Conservation (phyloP, 1,284 basidiomycete genomes). For the Boletus semigastroideus region DNA sequence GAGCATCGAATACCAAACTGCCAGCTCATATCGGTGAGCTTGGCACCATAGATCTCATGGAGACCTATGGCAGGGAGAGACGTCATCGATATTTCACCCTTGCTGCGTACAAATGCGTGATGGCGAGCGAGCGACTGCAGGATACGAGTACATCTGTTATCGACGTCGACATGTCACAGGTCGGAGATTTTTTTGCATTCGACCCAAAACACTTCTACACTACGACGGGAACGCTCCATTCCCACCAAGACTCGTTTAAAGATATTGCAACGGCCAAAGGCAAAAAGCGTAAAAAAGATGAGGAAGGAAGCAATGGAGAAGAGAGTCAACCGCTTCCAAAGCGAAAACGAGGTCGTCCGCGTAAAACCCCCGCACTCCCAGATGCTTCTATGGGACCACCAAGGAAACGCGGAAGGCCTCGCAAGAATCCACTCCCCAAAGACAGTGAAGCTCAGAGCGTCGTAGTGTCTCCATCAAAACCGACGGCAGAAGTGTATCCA, state of each 20-base stretch:
- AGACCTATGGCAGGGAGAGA: conserved; percentile 77
- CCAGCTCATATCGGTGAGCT: conserved; percentile 71
- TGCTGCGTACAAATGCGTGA: conserved; percentile 54
- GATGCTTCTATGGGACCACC: conserved; percentile 10
- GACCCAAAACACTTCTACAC: conserved; percentile 52
- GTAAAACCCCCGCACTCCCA: conserved; percentile 25
- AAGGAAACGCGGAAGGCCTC: conserved; percentile 38
- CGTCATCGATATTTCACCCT: conserved; percentile 77
- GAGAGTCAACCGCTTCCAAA: conserved; percentile 34
- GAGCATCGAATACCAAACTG: conserved; percentile 61
- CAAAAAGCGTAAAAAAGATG: conserved; percentile 33
- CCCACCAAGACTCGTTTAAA: conserved; percentile 52
- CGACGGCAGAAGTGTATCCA: background rate
- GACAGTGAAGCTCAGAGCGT: background rate
- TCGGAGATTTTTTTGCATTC: conserved; percentile 53
- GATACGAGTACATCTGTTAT: conserved; percentile 41
- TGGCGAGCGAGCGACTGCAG: conserved; percentile 59
- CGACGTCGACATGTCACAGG: conserved; percentile 46
- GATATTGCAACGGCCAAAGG: conserved; percentile 20
- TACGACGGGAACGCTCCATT: conserved; percentile 39
- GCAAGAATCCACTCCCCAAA: conserved; percentile 23
- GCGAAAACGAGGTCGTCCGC: conserved; percentile 39
- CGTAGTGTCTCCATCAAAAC: conserved; percentile 1
- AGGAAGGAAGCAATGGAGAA: conserved; percentile 19
- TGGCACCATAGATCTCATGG: conserved; percentile 64